phyloP scores from a whole-genome alignment of 306 rosid genomes.

The Canavalia gladiata region DNA sequence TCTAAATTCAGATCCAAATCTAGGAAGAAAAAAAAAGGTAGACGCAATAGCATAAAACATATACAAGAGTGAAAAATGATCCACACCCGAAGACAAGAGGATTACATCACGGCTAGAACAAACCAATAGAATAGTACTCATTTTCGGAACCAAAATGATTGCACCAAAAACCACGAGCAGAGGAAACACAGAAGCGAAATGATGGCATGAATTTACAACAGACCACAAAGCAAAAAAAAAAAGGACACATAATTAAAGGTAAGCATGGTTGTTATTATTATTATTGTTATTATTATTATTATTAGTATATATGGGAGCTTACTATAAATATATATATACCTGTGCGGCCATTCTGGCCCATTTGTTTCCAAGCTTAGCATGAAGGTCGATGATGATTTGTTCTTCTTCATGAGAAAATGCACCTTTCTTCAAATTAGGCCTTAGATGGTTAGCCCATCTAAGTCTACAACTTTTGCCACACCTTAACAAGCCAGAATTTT shows the following conservation, averaged over 20 bases:
- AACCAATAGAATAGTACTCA: background rate
- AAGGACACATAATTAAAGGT: background rate
- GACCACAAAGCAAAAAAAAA: background rate
- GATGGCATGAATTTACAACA: background rate
- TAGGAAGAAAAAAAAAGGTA: background rate
- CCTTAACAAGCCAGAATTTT: slow-evolving; percentile 66
- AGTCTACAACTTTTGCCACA: slow-evolving; percentile 94
- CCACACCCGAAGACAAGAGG: background rate
- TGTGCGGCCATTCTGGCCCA: slow-evolving; percentile 95
- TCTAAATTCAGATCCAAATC: slow-evolving; percentile 24
- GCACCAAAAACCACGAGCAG: slow-evolving; percentile 15
- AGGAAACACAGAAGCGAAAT: background rate
- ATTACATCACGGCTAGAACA: slow-evolving; percentile 8
- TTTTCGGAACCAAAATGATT: background rate
- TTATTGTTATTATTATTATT: too few relatives aligned
- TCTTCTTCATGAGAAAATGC: slow-evolving; percentile 73
- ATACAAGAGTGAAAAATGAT: slow-evolving; percentile 8
- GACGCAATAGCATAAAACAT: background rate
- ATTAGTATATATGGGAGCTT: too few relatives aligned
- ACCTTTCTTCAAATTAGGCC: slow-evolving; percentile 86
- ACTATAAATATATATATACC: slow-evolving; percentile 46
- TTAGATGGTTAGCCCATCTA: slow-evolving; percentile 88
- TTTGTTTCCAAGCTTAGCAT: slow-evolving; percentile 83
- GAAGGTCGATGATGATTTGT: slow-evolving; percentile 69
- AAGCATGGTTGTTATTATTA: background rate